These are phyloP conservation scores for Dichotomocladium elegans DNA, from an alignment of 371 early-diverging fungal genomes.

Conservation along the genomic window DNA sequence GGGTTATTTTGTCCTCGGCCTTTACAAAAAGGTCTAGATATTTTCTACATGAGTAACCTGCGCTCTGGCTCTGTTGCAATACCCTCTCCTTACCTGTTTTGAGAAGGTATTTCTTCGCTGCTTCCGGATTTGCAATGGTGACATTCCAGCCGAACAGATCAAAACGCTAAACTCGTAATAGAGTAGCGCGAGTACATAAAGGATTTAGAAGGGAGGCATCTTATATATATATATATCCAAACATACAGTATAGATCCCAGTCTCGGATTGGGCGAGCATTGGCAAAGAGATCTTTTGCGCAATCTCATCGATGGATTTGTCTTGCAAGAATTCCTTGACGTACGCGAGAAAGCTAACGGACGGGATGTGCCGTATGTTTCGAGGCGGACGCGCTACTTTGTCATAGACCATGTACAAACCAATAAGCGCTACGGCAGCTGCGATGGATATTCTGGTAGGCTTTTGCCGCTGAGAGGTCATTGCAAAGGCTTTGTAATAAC, in stretches of 20 bases:
- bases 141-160: slow-evolving; percentile 17
- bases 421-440: background rate
- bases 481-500: no score
- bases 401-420: background rate
- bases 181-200: no score
- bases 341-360: slow-evolving; percentile 1
- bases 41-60: no score
- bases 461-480: no score
- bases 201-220: no score
- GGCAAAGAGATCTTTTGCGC: slow-evolving; percentile 3
- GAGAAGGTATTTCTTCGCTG: slow-evolving; percentile 10
- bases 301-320: slow-evolving; percentile 1
- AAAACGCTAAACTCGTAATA: slow-evolving; percentile 3
- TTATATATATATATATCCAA: no score
- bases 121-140: slow-evolving; percentile 15
- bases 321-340: background rate
- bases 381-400: slow-evolving; percentile 1
- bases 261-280: background rate
- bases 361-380: slow-evolving; percentile 8
- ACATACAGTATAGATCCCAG: slow-evolving; percentile 9
- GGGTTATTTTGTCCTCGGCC: no score
- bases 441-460: no score
- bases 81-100: slow-evolving; percentile 7
- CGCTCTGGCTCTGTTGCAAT: no score
- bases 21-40: no score